Conservation (phyloP, 225 moss, liverwort and hornwort species). For the Polytrichum formosum region DNA sequence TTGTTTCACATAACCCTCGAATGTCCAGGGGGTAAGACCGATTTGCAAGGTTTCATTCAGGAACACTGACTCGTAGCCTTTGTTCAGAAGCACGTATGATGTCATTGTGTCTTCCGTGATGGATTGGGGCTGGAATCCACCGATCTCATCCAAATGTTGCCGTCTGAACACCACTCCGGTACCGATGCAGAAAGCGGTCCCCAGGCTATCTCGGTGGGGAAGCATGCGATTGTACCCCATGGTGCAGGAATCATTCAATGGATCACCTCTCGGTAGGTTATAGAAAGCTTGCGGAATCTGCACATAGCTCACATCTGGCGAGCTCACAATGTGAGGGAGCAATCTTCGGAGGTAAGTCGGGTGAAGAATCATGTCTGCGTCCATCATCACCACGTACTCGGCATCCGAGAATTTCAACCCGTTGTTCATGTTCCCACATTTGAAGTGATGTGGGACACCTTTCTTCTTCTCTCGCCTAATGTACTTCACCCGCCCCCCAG, state of each 20-base stretch:
- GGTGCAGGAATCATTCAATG: slow-evolving; percentile 31
- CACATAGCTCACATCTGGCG: slow-evolving; percentile 39
- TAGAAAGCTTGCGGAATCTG: slow-evolving; percentile 52
- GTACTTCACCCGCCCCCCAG: slow-evolving; percentile 34
- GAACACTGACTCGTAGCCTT: slow-evolving; percentile 49
- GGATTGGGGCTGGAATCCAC: slow-evolving; percentile 59
- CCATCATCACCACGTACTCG: slow-evolving; percentile 64
- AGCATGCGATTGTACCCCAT: slow-evolving; percentile 41
- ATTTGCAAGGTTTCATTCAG: slow-evolving; percentile 48
- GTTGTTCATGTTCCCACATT: slow-evolving; percentile 59
- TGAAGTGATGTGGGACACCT: slow-evolving; percentile 57
- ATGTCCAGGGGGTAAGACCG: slow-evolving; percentile 52
- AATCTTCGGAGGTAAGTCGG: slow-evolving; percentile 27
- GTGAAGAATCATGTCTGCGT: slow-evolving; percentile 59
- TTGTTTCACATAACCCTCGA: slow-evolving; percentile 53
- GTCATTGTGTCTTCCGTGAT: slow-evolving; percentile 61
- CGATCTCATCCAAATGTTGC: slow-evolving; percentile 35
- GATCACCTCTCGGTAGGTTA: slow-evolving; percentile 49
- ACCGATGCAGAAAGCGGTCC: slow-evolving; percentile 19
- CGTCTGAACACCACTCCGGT: slow-evolving; percentile 29
- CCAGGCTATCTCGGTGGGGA: slow-evolving; percentile 35
- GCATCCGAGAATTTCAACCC: slow-evolving; percentile 42
- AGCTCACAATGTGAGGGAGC: slow-evolving; percentile 52
- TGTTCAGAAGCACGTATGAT: slow-evolving; percentile 38
- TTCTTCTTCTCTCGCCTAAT: slow-evolving; percentile 36